These are phyloP conservation scores for Rhynchospora tenuis DNA, from an alignment of 176 grass and related monocot genomes.

Conservation along the genomic window DNA sequence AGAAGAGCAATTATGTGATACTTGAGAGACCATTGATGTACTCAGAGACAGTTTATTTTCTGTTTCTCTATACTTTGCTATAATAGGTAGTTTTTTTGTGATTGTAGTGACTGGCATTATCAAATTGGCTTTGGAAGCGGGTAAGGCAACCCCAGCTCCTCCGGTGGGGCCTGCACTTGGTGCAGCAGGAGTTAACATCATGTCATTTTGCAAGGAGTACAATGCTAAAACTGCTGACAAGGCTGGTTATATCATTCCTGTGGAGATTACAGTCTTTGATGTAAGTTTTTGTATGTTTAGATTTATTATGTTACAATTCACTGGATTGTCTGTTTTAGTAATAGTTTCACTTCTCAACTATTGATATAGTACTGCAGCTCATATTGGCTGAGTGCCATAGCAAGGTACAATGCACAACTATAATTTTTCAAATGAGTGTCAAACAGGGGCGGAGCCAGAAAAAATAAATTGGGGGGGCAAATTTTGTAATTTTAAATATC, in stretches of 20 bases:
- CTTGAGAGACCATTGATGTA: neutral
- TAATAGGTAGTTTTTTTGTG: neutral
- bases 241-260: slow-evolving; percentile 89
- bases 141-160: slow-evolving; percentile 94
- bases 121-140: slow-evolving; percentile 84
- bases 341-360: neutral
- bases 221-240: slow-evolving; percentile 97
- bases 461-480: too few species aligned
- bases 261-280: slow-evolving; percentile 98
- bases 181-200: slow-evolving; percentile 96
- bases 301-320: neutral
- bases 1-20: neutral
- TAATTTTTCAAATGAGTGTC: neutral
- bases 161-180: slow-evolving; percentile 89
- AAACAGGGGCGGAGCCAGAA: too few species aligned
- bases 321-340: neutral
- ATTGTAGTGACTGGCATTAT: slow-evolving; percentile 64
- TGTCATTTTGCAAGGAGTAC: slow-evolving; percentile 97
- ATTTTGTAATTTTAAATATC: too few species aligned
- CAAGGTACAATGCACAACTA: neutral
- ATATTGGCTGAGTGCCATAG: neutral
- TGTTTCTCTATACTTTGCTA: neutral
- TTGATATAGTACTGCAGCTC: neutral
- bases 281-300: slow-evolving; percentile 31
- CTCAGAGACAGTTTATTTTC: neutral